Evolutionary conservation across 2,329 filamentous ascomycete genomes (phyloP).

Genomic region (Laburnicola sp.): DNA sequence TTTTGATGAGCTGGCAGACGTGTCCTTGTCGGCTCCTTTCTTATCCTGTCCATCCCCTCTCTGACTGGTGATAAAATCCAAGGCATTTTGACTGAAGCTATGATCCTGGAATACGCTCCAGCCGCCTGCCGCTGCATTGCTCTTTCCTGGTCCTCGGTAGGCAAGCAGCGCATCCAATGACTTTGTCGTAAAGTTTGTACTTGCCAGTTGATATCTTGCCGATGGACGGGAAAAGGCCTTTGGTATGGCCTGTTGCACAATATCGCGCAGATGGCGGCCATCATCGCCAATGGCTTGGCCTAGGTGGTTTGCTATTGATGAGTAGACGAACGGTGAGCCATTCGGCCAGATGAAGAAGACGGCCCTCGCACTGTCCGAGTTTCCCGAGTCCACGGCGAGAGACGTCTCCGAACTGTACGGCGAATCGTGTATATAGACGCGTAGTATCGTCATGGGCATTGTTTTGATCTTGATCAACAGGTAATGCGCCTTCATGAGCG

Average conservation of each 20-base stretch:
- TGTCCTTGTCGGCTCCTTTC: conserved; percentile 18
- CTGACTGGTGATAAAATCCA: conserved; percentile 49
- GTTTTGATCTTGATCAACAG: conserved; percentile 72
- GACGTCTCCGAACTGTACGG: conserved; percentile 67
- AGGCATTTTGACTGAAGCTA: conserved; percentile 53
- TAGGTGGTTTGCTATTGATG: conserved; percentile 53
- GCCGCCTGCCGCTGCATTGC: conserved; percentile 72
- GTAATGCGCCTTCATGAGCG: conserved; percentile 82
- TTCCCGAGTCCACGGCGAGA: conserved; percentile 34
- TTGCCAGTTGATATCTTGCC: conserved; percentile 69
- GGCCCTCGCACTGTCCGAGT: conserved; percentile 65
- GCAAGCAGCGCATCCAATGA: conserved; percentile 72
- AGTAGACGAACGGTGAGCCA: conserved; percentile 74
- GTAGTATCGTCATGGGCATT: conserved; percentile 72
- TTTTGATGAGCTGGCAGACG: conserved; percentile 19
- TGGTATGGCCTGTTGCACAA: conserved; percentile 78
- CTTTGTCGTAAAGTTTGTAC: conserved; percentile 69
- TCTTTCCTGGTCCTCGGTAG: conserved; percentile 68
- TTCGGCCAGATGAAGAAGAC: conserved; percentile 84
- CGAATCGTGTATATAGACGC: conserved; percentile 77
- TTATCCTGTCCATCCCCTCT: conserved; percentile 22
- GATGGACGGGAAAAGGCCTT: conserved; percentile 78
- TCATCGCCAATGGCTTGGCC: conserved; percentile 42
- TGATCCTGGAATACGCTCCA: conserved; percentile 79
- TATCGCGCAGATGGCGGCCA: conserved; percentile 63